A percentile compares a stretch with the other conserved stretches of the same genome.
These are phyloP conservation scores for Cutaneotrichosporon arboriforme DNA, from an alignment of 1,284 basidiomycete species.

Conservation along the genomic window DNA sequence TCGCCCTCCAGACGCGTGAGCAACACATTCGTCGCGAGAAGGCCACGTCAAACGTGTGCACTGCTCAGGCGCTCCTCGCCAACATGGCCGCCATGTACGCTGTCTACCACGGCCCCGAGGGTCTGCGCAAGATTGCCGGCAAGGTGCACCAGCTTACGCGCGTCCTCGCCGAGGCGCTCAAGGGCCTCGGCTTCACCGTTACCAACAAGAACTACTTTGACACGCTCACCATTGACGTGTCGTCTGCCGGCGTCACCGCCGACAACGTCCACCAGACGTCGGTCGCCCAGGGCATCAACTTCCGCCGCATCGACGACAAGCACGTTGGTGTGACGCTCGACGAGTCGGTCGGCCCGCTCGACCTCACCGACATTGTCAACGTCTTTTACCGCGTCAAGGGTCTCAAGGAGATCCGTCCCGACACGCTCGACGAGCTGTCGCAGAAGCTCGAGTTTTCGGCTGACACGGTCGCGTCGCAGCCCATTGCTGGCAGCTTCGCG, in stretches of 20 bases:
- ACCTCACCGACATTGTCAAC: constrained; percentile 72
- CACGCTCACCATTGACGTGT: constrained; percentile 80
- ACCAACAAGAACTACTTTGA: constrained; percentile 75
- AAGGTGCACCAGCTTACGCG: constrained; percentile 87
- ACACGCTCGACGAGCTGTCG: constrained; percentile 44
- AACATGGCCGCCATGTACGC: constrained; percentile 98
- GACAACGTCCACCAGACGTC: constrained; percentile 67
- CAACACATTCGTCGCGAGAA: constrained; percentile 95
- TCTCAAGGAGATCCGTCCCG: constrained; percentile 41
- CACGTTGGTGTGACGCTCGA: constrained; percentile 87
- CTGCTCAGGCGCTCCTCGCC: constrained; percentile 81
- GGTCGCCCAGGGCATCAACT: constrained; percentile 67
- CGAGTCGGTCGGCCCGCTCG: constrained; percentile 73
- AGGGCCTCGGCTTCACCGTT: constrained; percentile 64
- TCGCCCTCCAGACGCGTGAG: constrained; percentile 92
- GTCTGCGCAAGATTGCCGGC: constrained; percentile 76
- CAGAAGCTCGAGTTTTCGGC: constrained; percentile 32
- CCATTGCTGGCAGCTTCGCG: constrained; percentile 53
- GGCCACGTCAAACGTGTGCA: constrained; percentile 91
- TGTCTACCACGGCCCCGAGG: constrained; percentile 89
- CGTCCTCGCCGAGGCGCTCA: constrained; percentile 66
- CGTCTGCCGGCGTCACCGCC: constrained; percentile 53
- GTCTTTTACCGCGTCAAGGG: constrained; percentile 61
- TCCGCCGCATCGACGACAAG: constrained; percentile 70
- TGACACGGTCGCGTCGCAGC: constrained; percentile 41